Percentiles rank a stretch among this genome's conserved stretches.
Conservation (phyloP, 768 basidiomycete genomes). For the Mrakia gelida region DNA sequence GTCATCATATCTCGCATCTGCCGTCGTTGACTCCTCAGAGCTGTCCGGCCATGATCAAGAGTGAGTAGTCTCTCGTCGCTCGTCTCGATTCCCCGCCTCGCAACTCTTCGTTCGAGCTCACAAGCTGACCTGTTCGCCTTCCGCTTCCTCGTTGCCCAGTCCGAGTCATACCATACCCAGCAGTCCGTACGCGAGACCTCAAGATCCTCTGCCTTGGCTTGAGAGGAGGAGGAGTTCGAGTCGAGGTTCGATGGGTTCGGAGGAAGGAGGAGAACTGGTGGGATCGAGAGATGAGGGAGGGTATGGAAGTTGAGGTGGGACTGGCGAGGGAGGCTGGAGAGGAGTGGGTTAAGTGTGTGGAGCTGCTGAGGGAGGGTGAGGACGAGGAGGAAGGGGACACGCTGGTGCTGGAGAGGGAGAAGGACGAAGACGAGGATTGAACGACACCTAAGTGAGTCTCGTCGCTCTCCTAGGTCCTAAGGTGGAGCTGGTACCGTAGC, state of each 20-base stretch:
- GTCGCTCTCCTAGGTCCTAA: too few species aligned
- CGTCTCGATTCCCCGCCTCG: too few species aligned
- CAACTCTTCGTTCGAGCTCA: not conserved
- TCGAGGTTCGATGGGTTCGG: constrained; percentile 17
- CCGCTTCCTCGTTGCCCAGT: not conserved
- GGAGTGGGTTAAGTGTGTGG: not conserved
- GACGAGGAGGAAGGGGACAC: constrained; percentile 1
- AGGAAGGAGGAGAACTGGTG: constrained; percentile 13
- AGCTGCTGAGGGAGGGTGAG: constrained; percentile 3
- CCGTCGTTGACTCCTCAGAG: not conserved
- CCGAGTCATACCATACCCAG: not conserved
- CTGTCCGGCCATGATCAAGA: not conserved
- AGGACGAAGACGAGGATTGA: not conserved
- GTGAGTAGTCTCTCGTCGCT: not conserved
- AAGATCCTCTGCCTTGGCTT: not conserved
- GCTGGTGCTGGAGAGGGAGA: not conserved
- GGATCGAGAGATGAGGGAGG: constrained; percentile 23
- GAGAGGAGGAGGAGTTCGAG: not conserved
- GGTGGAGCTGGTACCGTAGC: too few species aligned
- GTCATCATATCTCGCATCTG: constrained; percentile 22
- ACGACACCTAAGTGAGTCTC: too few species aligned
- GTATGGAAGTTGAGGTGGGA: not conserved
- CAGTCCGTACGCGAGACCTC: not conserved
- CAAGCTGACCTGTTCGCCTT: not conserved
- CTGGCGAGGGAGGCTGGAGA: not conserved